These are phyloP conservation scores for Lachnellula cervina DNA, from an alignment of 2,329 filamentous ascomycete genomes.

Conservation along the genomic window DNA sequence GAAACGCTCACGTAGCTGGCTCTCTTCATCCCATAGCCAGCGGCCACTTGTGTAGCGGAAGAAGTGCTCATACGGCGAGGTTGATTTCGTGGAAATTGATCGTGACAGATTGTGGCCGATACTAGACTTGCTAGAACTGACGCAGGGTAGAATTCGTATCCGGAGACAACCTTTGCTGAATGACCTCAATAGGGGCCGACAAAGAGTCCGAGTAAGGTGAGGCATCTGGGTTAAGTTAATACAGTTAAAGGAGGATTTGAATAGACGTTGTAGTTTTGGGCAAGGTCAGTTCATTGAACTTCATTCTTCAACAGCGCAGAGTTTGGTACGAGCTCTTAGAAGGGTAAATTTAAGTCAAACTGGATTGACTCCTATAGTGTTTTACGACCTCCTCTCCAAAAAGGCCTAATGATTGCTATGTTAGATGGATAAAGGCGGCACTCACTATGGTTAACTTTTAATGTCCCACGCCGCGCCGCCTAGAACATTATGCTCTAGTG, in stretches of 20 bases:
- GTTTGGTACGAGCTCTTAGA: no score
- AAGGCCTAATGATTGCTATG: no score
- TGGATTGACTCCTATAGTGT: no score
- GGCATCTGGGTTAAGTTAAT: neutral
- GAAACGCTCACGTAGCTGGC: conserved; percentile 31
- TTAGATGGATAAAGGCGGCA: no score
- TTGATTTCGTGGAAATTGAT: conserved; percentile 6
- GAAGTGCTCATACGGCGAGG: conserved; percentile 17
- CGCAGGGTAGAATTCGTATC: neutral
- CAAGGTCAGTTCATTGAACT: no score
- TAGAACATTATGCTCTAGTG: no score
- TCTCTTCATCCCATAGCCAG: conserved; percentile 35
- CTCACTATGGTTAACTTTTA: no score
- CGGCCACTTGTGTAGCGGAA: conserved; percentile 32
- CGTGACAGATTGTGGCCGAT: conserved; percentile 2
- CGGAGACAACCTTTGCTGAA: neutral
- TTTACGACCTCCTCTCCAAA: no score
- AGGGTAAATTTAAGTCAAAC: no score
- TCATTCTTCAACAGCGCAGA: neutral
- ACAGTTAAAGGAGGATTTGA: neutral
- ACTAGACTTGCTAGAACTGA: conserved; percentile 3
- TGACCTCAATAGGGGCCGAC: neutral
- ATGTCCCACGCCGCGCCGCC: no score
- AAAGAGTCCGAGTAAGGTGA: conserved; percentile 1
- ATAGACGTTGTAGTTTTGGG: neutral